Evolutionary conservation across 176 grass and related monocot genomes (phyloP).

Genomic region (Triticum urartu): DNA sequence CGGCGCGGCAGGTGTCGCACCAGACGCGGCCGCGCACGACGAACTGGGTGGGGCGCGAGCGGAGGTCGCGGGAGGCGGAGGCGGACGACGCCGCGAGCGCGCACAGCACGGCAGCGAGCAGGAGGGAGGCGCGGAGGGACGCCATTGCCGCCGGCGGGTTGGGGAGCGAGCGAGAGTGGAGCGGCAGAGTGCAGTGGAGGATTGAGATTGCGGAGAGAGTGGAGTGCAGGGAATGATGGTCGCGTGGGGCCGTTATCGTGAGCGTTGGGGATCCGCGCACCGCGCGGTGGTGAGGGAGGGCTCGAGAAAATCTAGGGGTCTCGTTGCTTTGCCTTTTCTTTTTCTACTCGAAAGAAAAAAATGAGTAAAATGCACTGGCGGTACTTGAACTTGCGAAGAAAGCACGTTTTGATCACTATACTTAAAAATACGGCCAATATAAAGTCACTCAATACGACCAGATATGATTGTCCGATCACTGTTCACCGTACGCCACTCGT

Average conservation of each 20-base stretch:
- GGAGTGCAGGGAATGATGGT: slow-evolving; percentile 11
- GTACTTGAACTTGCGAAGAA: too few relatives aligned
- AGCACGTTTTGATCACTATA: too few relatives aligned
- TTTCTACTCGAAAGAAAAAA: too few relatives aligned
- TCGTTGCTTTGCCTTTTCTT: background rate
- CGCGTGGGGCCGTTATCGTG: background rate
- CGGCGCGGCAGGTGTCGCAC: slow-evolving; percentile 81
- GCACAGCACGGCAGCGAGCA: slow-evolving; percentile 3
- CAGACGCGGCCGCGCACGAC: slow-evolving; percentile 79
- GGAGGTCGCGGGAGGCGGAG: slow-evolving; percentile 41
- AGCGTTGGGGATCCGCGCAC: background rate
- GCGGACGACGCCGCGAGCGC: slow-evolving; percentile 2
- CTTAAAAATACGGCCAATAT: too few relatives aligned
- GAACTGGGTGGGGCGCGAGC: slow-evolving; percentile 35
- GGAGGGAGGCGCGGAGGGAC: slow-evolving; percentile 16
- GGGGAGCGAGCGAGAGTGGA: background rate
- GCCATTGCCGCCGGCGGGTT: background rate
- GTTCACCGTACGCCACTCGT: too few relatives aligned
- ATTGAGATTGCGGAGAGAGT: background rate
- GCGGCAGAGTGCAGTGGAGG: background rate
- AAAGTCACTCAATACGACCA: too few relatives aligned
- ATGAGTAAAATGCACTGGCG: too few relatives aligned
- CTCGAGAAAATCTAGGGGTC: background rate
- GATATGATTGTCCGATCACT: too few relatives aligned
- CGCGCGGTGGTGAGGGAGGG: background rate